phyloP scores from a whole-genome alignment of 2,329 filamentous ascomycete species.

The Orbilia oligospora region DNA sequence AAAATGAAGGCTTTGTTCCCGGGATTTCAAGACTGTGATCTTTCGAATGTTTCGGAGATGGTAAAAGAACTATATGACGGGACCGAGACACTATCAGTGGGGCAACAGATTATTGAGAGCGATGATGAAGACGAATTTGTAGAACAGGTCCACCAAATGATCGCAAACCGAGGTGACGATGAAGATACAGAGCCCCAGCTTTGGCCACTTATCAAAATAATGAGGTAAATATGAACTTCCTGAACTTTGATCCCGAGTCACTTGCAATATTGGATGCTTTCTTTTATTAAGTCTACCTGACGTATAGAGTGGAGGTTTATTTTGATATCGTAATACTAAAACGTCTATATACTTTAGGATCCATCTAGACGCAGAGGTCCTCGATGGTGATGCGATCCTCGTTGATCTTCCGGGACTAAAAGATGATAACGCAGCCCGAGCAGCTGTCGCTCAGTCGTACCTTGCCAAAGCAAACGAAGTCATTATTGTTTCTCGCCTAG shows the following conservation, averaged over 20 bases:
- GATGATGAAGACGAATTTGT: slow-evolving; percentile 39
- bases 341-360: slow-evolving; percentile 9
- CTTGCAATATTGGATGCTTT: too few relatives aligned
- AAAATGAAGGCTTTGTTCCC: slow-evolving; percentile 52
- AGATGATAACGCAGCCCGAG: slow-evolving; percentile 48
- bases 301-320: too few relatives aligned
- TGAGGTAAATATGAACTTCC: slow-evolving; percentile 20
- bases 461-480: slow-evolving; percentile 45
- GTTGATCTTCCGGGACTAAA: slow-evolving; percentile 49
- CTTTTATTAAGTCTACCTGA: too few relatives aligned
- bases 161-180: slow-evolving; percentile 19
- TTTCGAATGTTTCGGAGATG: not conserved
- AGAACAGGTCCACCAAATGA: slow-evolving; percentile 31
- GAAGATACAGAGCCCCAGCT: slow-evolving; percentile 30
- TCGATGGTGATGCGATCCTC: slow-evolving; percentile 29
- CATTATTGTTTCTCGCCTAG: slow-evolving; percentile 40
- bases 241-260: too few relatives aligned
- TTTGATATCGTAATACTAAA: not conserved
- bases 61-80: slow-evolving; percentile 21
- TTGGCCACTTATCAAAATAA: slow-evolving; percentile 50
- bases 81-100: not conserved
- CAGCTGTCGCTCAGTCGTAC: slow-evolving; percentile 33
- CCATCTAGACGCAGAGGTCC: slow-evolving; percentile 36
- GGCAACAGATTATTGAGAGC: slow-evolving; percentile 25
- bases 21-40: slow-evolving; percentile 14